phyloP scores from a whole-genome alignment of 257 asterid genomes.

The Solanum gandarillasii region DNA sequence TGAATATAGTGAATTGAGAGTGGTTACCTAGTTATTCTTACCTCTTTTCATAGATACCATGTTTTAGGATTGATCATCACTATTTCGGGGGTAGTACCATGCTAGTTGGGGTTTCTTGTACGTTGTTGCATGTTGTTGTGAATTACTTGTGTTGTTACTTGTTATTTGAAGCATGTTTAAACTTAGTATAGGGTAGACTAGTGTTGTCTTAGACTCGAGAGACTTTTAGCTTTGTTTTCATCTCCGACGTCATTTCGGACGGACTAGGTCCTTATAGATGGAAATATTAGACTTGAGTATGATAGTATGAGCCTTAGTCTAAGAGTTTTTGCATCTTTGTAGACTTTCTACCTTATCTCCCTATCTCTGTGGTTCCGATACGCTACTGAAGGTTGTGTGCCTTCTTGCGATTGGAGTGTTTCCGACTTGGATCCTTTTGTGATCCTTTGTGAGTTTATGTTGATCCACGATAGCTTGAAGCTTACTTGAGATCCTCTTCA shows the following conservation, averaged over 20 bases:
- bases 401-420: too few relatives aligned
- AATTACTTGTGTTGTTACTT: too few relatives aligned
- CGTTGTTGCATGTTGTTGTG: background rate
- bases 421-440: background rate
- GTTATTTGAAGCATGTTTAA: background rate
- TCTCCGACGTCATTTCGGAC: background rate
- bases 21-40: background rate
- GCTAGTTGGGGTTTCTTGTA: background rate
- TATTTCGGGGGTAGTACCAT: background rate
- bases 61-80: background rate
- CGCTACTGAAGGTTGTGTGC: background rate
- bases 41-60: background rate
- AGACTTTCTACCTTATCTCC: background rate
- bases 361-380: fast-evolving
- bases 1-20: background rate
- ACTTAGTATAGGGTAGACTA: background rate
- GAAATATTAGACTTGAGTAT: background rate
- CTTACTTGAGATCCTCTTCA: too few relatives aligned
- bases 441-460: background rate
- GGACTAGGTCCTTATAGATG: too few relatives aligned
- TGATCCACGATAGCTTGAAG: too few relatives aligned
- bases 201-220: background rate
- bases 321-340: too few relatives aligned
- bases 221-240: background rate
- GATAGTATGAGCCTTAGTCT: too few relatives aligned